Percentiles rank a stretch among this genome's conserved stretches.
phyloP scores from a whole-genome alignment of 176 grass and related monocot genomes.

The Triticum monococcum region DNA sequence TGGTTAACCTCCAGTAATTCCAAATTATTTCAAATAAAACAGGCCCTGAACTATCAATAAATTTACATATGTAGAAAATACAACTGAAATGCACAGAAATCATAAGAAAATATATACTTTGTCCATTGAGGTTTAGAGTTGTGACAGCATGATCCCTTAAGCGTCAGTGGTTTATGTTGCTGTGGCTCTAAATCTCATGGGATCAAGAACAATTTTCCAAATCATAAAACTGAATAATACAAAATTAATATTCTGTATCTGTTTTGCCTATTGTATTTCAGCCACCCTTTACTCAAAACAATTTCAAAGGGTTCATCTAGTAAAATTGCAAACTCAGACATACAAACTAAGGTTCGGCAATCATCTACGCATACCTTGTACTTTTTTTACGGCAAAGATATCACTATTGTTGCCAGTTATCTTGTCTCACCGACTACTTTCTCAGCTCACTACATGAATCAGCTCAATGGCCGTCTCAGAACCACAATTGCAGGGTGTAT shows the following conservation, averaged over 20 bases:
- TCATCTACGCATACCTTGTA: neutral
- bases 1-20: neutral
- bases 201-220: neutral
- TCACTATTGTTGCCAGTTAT: neutral
- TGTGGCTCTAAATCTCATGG: neutral
- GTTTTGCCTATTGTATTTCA: neutral
- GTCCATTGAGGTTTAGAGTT: neutral
- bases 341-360: neutral
- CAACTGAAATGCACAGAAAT: slow-evolving; percentile 14
- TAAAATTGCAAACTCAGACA: neutral
- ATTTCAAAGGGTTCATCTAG: neutral
- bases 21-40: neutral
- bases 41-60: neutral
- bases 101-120: neutral
- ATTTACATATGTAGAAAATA: neutral
- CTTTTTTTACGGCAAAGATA: neutral
- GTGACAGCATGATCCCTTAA: neutral
- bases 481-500: neutral
- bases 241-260: neutral
- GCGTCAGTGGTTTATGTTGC: neutral
- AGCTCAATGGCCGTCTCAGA: neutral
- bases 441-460: neutral
- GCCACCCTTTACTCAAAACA: neutral
- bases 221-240: neutral
- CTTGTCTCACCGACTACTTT: neutral